Conservation (phyloP, 2,329 filamentous ascomycete species). For the Ophiosphaerella herpotricha region DNA sequence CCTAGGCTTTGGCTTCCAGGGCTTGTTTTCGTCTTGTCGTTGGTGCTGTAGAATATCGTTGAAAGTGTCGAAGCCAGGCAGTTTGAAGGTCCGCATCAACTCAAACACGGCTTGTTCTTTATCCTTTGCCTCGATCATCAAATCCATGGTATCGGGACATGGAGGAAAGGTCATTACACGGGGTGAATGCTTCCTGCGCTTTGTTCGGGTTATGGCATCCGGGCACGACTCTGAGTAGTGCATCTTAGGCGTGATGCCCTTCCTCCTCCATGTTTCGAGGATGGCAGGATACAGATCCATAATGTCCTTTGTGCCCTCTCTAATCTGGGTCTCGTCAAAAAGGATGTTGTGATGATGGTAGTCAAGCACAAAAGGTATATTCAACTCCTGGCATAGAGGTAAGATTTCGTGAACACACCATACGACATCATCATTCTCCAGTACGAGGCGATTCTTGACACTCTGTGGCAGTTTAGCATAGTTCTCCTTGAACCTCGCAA, state of each 20-base stretch:
- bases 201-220: slow-evolving; percentile 74
- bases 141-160: slow-evolving; percentile 80
- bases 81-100: slow-evolving; percentile 83
- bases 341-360: slow-evolving; percentile 96
- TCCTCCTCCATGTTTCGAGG: slow-evolving; percentile 79
- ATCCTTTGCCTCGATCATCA: slow-evolving; percentile 99
- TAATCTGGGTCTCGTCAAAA: slow-evolving; percentile 72
- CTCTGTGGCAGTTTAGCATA: slow-evolving; percentile 69
- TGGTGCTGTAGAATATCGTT: slow-evolving; percentile 79
- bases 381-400: slow-evolving; percentile 88
- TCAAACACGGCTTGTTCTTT: slow-evolving; percentile 97
- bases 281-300: slow-evolving; percentile 76
- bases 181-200: slow-evolving; percentile 83
- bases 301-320: slow-evolving; percentile 86
- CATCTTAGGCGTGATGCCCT: slow-evolving; percentile 91
- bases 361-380: slow-evolving; percentile 89
- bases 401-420: slow-evolving; percentile 93
- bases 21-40: slow-evolving; percentile 74
- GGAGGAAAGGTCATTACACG: slow-evolving; percentile 81
- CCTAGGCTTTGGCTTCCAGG: slow-evolving; percentile 45
- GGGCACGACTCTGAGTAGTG: slow-evolving; percentile 86
- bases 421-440: slow-evolving; percentile 93
- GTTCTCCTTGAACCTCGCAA: slow-evolving; percentile 77
- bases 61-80: slow-evolving; percentile 77
- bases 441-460: slow-evolving; percentile 79